Percentiles rank a stretch among this genome's conserved stretches.
Evolutionary conservation across 306 rosid species (phyloP).

Genomic region (Fagus sylvatica): DNA sequence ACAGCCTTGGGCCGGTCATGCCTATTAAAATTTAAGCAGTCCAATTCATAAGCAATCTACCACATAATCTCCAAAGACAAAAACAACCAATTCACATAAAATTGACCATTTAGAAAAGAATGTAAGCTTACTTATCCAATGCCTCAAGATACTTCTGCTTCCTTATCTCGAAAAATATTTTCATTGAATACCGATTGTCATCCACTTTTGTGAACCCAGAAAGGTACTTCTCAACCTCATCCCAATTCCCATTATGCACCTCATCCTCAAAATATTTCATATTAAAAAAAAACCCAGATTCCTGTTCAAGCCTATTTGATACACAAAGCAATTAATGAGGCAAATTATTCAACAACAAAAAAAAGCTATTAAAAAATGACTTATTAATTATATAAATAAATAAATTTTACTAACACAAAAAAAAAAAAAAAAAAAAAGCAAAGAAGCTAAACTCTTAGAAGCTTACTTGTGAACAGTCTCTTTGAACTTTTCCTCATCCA

Average conservation of each 20-base stretch:
- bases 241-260: slow-evolving; percentile 98
- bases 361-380: slow-evolving; percentile 19
- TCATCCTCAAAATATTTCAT: slow-evolving; percentile 98
- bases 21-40: slow-evolving; percentile 45
- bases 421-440: neutral
- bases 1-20: slow-evolving; percentile 93
- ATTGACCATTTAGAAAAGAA: neutral
- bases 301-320: slow-evolving; percentile 83
- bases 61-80: slow-evolving; percentile 9
- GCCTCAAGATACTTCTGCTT: slow-evolving; percentile 99
- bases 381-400: neutral
- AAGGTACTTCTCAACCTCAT: slow-evolving; percentile 92
- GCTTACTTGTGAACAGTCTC: slow-evolving; percentile 98
- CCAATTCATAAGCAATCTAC: slow-evolving; percentile 13
- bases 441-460: slow-evolving; percentile 23
- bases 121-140: slow-evolving; percentile 80
- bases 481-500: slow-evolving; percentile 97
- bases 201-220: slow-evolving; percentile 98
- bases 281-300: slow-evolving; percentile 96
- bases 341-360: neutral
- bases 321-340: slow-evolving; percentile 34
- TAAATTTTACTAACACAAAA: neutral
- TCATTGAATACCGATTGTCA: slow-evolving; percentile 96
- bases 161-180: slow-evolving; percentile 97
- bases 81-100: slow-evolving; percentile 6